phyloP scores from a whole-genome alignment of 2,329 filamentous ascomycete genomes.

The Fusarium sp. region DNA sequence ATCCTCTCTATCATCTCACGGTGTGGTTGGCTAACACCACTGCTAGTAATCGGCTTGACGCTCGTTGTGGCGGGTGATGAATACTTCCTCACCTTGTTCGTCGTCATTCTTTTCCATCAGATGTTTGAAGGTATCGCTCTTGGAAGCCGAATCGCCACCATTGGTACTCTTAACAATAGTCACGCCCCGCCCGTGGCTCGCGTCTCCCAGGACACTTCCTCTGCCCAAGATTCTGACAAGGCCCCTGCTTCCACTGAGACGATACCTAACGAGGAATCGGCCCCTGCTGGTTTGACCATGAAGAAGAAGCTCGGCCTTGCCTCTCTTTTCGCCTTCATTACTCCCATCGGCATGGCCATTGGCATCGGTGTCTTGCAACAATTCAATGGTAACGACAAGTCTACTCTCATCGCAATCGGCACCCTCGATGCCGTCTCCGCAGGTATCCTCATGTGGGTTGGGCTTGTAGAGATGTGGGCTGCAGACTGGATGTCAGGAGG shows the following conservation, averaged over 20 bases:
- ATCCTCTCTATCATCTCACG: background rate
- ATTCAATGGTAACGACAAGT: slow-evolving; percentile 78
- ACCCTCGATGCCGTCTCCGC: slow-evolving; percentile 78
- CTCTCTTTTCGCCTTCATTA: slow-evolving; percentile 72
- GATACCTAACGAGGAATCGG: slow-evolving; percentile 16
- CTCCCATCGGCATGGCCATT: slow-evolving; percentile 82
- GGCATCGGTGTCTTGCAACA: slow-evolving; percentile 74
- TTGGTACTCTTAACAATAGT: slow-evolving; percentile 50
- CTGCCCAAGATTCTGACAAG: slow-evolving; percentile 42
- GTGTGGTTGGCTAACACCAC: background rate
- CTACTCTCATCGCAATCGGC: slow-evolving; percentile 75
- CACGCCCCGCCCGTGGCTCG: slow-evolving; percentile 37
- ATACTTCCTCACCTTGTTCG: slow-evolving; percentile 65
- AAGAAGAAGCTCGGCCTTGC: slow-evolving; percentile 69
- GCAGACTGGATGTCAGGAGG: slow-evolving; percentile 72
- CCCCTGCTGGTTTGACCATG: slow-evolving; percentile 46
- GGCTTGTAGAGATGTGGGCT: slow-evolving; percentile 82
- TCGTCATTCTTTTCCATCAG: slow-evolving; percentile 81
- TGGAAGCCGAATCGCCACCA: slow-evolving; percentile 72
- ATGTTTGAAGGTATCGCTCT: slow-evolving; percentile 82
- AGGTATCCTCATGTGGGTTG: slow-evolving; percentile 82
- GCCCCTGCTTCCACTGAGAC: slow-evolving; percentile 37
- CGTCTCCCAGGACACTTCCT: slow-evolving; percentile 20
- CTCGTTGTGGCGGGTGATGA: slow-evolving; percentile 67
- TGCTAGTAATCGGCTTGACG: slow-evolving; percentile 68